phyloP scores from a whole-genome alignment of 1,284 basidiomycete species.

The Austroboletus novae-zelandiae region DNA sequence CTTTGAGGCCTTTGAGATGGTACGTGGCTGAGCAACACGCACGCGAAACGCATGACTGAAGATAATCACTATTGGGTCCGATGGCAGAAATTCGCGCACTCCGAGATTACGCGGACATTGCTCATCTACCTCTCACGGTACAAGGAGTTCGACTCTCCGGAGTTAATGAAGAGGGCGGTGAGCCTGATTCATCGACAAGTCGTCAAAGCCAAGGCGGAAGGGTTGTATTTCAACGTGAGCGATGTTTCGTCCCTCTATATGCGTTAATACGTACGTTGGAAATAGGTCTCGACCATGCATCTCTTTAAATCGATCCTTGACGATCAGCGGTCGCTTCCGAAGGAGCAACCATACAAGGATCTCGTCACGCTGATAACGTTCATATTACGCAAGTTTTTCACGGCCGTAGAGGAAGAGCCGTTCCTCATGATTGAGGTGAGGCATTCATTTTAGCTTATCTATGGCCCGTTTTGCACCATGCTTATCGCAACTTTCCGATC shows the following conservation, averaged over 20 bases:
- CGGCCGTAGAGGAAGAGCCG: constrained; percentile 74
- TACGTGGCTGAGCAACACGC: constrained; percentile 40
- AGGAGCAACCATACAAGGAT: constrained; percentile 78
- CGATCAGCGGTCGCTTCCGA: constrained; percentile 72
- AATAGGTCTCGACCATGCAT: constrained; percentile 79
- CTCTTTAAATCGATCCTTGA: constrained; percentile 83
- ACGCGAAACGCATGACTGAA: constrained; percentile 12
- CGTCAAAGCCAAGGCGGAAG: constrained; percentile 86
- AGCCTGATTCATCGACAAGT: constrained; percentile 86
- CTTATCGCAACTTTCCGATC: constrained; percentile 11
- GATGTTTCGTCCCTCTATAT: not conserved
- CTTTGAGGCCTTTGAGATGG: constrained; percentile 85
- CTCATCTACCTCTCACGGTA: constrained; percentile 79
- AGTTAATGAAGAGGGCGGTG: constrained; percentile 85
- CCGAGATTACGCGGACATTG: constrained; percentile 80
- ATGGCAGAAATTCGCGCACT: constrained; percentile 76
- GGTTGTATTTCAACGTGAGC: constrained; percentile 86
- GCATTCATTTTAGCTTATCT: constrained; percentile 30
- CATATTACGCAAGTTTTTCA: constrained; percentile 90
- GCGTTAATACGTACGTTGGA: constrained; percentile 19
- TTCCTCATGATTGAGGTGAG: constrained; percentile 80
- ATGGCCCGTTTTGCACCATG: constrained; percentile 13
- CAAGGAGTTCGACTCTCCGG: constrained; percentile 73
- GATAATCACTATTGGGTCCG: constrained; percentile 17
- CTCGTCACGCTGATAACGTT: constrained; percentile 80